These are phyloP conservation scores for Garcia nutans DNA, from an alignment of 345 rosid genomes.

Conservation along the genomic window DNA sequence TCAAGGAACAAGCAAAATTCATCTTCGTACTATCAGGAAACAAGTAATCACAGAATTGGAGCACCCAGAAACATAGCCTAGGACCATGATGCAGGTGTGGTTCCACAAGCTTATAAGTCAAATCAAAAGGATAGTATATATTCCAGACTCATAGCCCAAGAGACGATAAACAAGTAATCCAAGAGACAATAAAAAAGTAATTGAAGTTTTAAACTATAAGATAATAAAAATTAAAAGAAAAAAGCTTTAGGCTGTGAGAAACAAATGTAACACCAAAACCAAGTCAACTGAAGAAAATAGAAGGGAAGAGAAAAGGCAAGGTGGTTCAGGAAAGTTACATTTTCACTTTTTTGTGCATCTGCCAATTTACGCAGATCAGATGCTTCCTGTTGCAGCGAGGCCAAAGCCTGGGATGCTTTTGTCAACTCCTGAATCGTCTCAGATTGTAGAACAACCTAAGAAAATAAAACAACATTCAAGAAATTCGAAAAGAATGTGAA, in stretches of 20 bases:
- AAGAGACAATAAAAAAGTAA: too few relatives aligned
- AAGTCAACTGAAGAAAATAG: background rate
- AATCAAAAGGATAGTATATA: background rate
- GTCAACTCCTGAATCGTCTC: constrained; percentile 94
- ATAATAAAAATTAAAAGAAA: background rate
- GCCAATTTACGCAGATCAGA: constrained; percentile 65
- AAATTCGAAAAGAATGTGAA: background rate
- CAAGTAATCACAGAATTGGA: background rate
- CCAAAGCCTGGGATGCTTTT: constrained; percentile 77
- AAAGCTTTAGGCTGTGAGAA: background rate
- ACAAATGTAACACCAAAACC: background rate
- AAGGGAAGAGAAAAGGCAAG: background rate
- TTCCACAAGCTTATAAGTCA: too few relatives aligned
- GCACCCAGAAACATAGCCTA: too few relatives aligned
- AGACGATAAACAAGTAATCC: background rate
- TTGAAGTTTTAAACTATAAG: too few relatives aligned
- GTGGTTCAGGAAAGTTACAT: constrained; percentile 41
- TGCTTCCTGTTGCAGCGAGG: constrained; percentile 67
- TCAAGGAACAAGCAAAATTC: background rate
- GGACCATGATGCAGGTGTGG: too few relatives aligned
- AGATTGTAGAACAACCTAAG: constrained; percentile 82
- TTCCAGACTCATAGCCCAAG: background rate
- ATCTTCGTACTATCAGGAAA: background rate
- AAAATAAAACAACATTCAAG: constrained; percentile 16
- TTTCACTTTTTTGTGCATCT: constrained; percentile 56